Percentiles rank a stretch among this genome's conserved stretches.
phyloP scores from a whole-genome alignment of 2,329 filamentous ascomycete species.

The Fusarium oxysporum region DNA sequence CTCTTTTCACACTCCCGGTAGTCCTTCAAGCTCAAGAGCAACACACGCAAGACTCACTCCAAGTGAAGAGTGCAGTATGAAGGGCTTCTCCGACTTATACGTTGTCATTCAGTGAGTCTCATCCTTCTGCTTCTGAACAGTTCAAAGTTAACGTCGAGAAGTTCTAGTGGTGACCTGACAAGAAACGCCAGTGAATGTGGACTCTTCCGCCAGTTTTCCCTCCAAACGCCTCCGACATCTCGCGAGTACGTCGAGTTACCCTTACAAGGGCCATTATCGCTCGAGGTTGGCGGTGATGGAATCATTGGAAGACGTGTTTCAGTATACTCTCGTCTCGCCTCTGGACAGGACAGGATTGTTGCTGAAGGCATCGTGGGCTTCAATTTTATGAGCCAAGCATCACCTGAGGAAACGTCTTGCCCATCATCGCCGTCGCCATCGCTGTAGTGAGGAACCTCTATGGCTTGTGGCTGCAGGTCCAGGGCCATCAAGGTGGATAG shows the following conservation, averaged over 20 bases:
- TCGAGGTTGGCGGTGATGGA: constrained; percentile 58
- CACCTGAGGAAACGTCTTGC: not conserved
- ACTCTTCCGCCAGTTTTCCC: constrained; percentile 53
- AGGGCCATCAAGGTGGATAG: constrained; percentile 38
- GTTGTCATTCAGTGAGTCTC: constrained; percentile 59
- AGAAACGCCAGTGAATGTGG: constrained; percentile 56
- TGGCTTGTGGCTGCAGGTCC: not conserved
- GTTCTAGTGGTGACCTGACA: constrained; percentile 58
- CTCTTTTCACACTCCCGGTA: constrained; percentile 57
- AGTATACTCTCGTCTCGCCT: constrained; percentile 45
- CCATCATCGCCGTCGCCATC: constrained; percentile 24
- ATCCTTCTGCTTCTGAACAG: accelerated
- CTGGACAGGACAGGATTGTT: constrained; percentile 48
- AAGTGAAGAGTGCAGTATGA: constrained; percentile 33
- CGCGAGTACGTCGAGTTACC: constrained; percentile 49
- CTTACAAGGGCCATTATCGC: constrained; percentile 54
- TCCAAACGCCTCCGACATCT: constrained; percentile 38
- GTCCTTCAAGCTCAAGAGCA: constrained; percentile 52
- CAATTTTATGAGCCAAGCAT: constrained; percentile 50
- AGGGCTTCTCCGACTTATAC: constrained; percentile 43
- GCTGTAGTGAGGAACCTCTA: constrained; percentile 12
- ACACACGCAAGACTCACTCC: constrained; percentile 58
- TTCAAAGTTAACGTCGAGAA: constrained; percentile 31
- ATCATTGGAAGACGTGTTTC: constrained; percentile 63
- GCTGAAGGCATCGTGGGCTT: constrained; percentile 65